These are phyloP conservation scores for Aspergillus nanangensis DNA, from an alignment of 495 filamentous ascomycete genomes.

Conservation along the genomic window DNA sequence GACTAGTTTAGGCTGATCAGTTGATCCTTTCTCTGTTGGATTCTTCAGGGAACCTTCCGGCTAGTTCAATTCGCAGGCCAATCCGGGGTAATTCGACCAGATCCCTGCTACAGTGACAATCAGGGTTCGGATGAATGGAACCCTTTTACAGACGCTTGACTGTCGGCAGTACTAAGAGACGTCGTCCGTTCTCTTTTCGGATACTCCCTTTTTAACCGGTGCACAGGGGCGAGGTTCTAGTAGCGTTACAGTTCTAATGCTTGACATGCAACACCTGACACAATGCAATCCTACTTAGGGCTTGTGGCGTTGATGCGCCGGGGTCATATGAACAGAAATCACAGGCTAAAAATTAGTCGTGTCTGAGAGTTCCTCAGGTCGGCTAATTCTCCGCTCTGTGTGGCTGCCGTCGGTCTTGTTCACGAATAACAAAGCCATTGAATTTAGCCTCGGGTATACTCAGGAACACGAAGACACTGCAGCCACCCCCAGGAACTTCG, in stretches of 20 bases:
- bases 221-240: neutral
- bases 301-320: too few relatives aligned
- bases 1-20: constrained; percentile 1
- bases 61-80: neutral
- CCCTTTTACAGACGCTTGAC: neutral
- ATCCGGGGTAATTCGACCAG: neutral
- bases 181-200: neutral
- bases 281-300: too few relatives aligned
- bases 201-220: neutral
- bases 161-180: too few relatives aligned
- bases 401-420: neutral
- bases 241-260: neutral
- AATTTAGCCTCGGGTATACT: neutral
- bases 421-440: neutral
- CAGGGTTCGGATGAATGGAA: neutral
- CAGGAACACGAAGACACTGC: neutral
- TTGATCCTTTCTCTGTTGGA: neutral
- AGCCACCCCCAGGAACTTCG: neutral
- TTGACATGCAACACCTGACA: neutral
- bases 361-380: neutral
- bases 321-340: neutral
- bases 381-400: neutral
- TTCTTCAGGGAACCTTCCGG: neutral
- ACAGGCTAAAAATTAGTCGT: neutral
- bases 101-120: neutral